A percentile compares a stretch with the other conserved stretches of the same genome.
Conservation (phyloP, 345 rosid genomes). For the Rhodamnia rubescens region DNA sequence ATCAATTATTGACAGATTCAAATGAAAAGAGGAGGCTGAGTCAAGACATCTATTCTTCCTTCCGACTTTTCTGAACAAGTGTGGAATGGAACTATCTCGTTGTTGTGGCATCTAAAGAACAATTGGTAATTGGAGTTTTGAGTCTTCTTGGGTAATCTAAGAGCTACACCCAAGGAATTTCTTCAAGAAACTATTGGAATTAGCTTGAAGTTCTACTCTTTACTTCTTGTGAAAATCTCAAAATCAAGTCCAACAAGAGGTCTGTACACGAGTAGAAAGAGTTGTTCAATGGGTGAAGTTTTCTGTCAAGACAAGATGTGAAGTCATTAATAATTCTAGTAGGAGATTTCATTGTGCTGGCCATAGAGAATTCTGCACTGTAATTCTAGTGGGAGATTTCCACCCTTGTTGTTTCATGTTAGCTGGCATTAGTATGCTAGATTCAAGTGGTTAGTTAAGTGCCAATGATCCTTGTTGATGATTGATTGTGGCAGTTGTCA, state of each 20-base stretch:
- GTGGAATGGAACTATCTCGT: neutral
- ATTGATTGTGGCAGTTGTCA: neutral
- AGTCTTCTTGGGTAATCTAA: neutral
- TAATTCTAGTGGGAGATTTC: neutral
- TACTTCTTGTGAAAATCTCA: neutral
- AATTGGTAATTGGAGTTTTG: neutral
- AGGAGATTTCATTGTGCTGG: neutral
- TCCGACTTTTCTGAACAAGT: neutral
- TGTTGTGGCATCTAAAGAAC: neutral
- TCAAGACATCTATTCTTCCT: neutral
- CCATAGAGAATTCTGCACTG: neutral
- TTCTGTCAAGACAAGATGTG: neutral
- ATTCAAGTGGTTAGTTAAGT: neutral
- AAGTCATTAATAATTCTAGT: neutral
- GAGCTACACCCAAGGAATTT: neutral
- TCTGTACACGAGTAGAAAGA: neutral
- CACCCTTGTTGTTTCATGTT: neutral
- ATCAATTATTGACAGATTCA: neutral
- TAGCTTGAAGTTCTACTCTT: neutral
- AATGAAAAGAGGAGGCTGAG: neutral
- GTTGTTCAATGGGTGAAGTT: neutral
- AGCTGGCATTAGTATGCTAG: neutral
- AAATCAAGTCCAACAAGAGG: neutral
- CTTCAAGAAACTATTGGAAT: neutral
- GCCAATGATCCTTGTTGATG: neutral